Base-by-base conservation (phyloP, 768 basidiomycete genomes). In the Tephrocybe sp. region DNA sequence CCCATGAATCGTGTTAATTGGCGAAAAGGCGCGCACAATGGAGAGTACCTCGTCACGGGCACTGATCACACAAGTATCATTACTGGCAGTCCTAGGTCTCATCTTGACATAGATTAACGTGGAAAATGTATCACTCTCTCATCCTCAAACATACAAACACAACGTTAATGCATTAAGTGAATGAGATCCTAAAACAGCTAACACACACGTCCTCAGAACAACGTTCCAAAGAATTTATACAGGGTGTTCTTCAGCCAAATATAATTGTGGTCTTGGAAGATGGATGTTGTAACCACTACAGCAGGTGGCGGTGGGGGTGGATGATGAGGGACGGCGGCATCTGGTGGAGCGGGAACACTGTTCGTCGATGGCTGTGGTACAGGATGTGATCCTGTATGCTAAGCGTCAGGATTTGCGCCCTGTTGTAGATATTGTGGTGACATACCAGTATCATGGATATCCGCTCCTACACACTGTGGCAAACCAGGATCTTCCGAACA, bases 1-100 rank as follows among this genome's bases (percentile, higher is more conserved):
- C 48, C 46, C 9, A 38, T 57, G 43, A 49, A 42, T 16, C 48
- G 35, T n/a, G 46, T 57, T 19, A 57, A 53, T 17, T 53, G 55
- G 55, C 31, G 49, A 13, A 57, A 53, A 32, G 52, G 52, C 1
- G 42, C 36, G 20, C 46, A 33, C 8, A 51, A 53, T 20, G 55
- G 55, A 9, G 52, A 57, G 23, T 57, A 48, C 35, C 19, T 53
- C 23, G 56, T 53, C 2, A 49, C 43, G 22, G 23, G 35, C 12
- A 23, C 42, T 22, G 46, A 55, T 16, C 33, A 42, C 26, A 38
- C 22, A 4, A 43, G 33, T 38, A 30, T 33, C 13, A 13, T 40
- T 26, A 36, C 4, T 22, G 14, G 12, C 16, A 40, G n/a, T 17
- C 17, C 39, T n/a, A 17, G 17, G 4, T 19, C 36, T 23, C 26